Conservation (phyloP, 352 stramenopile species). For the Phytophthora ramorum region DNA sequence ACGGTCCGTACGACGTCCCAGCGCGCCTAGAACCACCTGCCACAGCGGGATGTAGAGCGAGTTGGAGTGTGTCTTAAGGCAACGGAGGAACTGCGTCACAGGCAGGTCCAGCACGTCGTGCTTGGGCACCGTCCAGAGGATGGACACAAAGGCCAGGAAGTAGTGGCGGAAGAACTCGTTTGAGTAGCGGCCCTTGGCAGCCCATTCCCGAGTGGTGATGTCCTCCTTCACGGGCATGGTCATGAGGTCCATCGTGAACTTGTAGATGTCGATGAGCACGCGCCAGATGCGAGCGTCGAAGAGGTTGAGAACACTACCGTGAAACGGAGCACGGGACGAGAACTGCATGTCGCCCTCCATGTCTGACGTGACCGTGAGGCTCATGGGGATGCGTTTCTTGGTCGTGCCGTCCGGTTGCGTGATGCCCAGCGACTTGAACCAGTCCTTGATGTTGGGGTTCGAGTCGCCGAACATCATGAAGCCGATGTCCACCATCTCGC, state of each 20-base stretch:
- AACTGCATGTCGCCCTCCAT: constrained; percentile 85
- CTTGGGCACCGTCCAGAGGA: constrained; percentile 89
- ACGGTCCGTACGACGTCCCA: constrained; percentile 78
- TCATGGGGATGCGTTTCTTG: constrained; percentile 89
- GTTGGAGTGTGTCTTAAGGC: constrained; percentile 88
- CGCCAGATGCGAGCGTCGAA: constrained; percentile 85
- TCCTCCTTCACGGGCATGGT: constrained; percentile 80
- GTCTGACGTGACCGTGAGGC: constrained; percentile 85
- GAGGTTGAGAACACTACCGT: constrained; percentile 62
- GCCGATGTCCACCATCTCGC: constrained; percentile 84
- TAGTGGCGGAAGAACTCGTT: constrained; percentile 89
- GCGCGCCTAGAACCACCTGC: constrained; percentile 81
- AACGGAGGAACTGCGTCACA: constrained; percentile 87
- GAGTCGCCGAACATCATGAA: constrained; percentile 93
- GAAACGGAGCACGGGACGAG: constrained; percentile 83
- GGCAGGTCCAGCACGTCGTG: constrained; percentile 84
- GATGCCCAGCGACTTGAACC: constrained; percentile 88
- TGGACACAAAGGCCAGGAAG: constrained; percentile 87
- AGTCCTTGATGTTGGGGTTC: constrained; percentile 92
- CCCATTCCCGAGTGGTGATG: constrained; percentile 84
- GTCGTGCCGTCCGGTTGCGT: constrained; percentile 87
- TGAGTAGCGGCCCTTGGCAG: constrained; percentile 74
- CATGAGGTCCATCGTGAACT: constrained; percentile 89
- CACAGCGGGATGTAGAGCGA: constrained; percentile 89
- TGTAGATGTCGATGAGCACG: constrained; percentile 88